Evolutionary conservation across 2,329 filamentous ascomycete genomes (phyloP).

Genomic region (Chaetomiaceae sp.): DNA sequence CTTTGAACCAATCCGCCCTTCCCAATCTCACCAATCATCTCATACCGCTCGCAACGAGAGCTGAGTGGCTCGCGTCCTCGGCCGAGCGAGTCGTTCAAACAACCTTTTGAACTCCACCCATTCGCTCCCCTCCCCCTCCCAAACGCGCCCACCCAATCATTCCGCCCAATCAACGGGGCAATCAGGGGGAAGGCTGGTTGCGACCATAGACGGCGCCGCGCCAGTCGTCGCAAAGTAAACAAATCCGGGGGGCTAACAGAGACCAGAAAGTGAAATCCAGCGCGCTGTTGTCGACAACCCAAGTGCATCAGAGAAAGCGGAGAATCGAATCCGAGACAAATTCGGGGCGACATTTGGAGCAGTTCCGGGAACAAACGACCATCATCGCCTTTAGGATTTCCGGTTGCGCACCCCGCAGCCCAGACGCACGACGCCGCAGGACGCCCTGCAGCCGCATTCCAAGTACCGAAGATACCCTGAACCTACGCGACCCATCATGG

Average conservation of each 20-base stretch:
- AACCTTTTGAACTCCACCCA: conserved; percentile 29
- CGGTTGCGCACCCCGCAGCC: conserved; percentile 2
- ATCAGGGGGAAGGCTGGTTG: conserved; percentile 19
- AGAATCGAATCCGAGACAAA: conserved; percentile 2
- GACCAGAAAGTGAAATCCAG: conserved; percentile 2
- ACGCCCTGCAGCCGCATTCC: neutral
- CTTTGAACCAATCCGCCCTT: conserved; percentile 17
- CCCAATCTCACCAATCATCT: conserved; percentile 31
- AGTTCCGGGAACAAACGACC: neutral
- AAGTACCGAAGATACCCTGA: neutral
- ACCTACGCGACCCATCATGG: conserved; percentile 40
- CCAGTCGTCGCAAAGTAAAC: conserved; percentile 25
- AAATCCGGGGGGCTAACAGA: conserved; percentile 19
- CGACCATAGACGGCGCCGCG: conserved; percentile 15
- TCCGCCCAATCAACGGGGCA: conserved; percentile 28
- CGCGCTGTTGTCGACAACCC: conserved; percentile 2
- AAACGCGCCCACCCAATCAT: conserved; percentile 29
- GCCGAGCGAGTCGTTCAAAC: conserved; percentile 25
- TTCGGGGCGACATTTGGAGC: conserved; percentile 7
- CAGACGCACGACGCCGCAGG: too few species aligned
- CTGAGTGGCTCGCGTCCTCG: conserved; percentile 28
- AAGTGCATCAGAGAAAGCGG: conserved; percentile 3
- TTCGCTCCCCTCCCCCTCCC: conserved; percentile 28
- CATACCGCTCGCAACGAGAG: conserved; percentile 27
- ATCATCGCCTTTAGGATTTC: neutral